Evolutionary conservation across 768 basidiomycete species (phyloP).

Genomic region (Tulasnella sp.): DNA sequence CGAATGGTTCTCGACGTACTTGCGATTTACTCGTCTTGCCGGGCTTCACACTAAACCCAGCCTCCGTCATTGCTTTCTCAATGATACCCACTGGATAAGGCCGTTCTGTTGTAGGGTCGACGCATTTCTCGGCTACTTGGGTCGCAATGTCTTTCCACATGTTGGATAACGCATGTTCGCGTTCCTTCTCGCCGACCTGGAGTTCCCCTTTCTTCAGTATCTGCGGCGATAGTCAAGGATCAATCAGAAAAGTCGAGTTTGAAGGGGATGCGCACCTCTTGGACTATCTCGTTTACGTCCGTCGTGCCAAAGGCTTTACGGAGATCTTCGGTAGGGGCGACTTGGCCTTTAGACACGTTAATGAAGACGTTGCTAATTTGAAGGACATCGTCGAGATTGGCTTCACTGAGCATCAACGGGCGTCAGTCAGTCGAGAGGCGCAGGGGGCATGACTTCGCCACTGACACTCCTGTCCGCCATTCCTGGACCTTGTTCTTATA

Average conservation of each 20-base stretch:
- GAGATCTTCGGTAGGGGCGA: slow-evolving; percentile 79
- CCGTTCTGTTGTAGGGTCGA: slow-evolving; percentile 78
- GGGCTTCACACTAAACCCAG: slow-evolving; percentile 79
- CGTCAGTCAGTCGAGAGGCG: not conserved
- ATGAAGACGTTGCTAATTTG: slow-evolving; percentile 93
- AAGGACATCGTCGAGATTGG: slow-evolving; percentile 85
- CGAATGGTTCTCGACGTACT: slow-evolving; percentile 32
- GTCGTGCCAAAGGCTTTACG: slow-evolving; percentile 82
- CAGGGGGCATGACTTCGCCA: slow-evolving; percentile 12
- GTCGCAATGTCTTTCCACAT: slow-evolving; percentile 85
- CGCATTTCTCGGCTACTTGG: slow-evolving; percentile 88
- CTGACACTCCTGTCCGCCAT: slow-evolving; percentile 83
- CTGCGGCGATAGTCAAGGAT: slow-evolving; percentile 29
- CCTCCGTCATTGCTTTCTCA: slow-evolving; percentile 94
- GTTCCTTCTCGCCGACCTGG: slow-evolving; percentile 94
- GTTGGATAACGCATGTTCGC: slow-evolving; percentile 75
- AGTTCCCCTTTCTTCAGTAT: slow-evolving; percentile 93
- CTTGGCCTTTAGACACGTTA: slow-evolving; percentile 93
- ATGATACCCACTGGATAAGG: slow-evolving; percentile 93
- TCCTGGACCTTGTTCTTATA: slow-evolving; percentile 99
- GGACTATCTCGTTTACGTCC: slow-evolving; percentile 57
- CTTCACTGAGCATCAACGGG: slow-evolving; percentile 50
- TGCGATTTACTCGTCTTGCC: slow-evolving; percentile 92
- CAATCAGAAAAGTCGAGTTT: not conserved
- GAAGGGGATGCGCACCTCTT: slow-evolving; percentile 44